Percentiles rank a stretch among this genome's conserved stretches.
Evolutionary conservation across 805 yeast species (phyloP).

Genomic region (Zygosaccharomyces siamensis): DNA sequence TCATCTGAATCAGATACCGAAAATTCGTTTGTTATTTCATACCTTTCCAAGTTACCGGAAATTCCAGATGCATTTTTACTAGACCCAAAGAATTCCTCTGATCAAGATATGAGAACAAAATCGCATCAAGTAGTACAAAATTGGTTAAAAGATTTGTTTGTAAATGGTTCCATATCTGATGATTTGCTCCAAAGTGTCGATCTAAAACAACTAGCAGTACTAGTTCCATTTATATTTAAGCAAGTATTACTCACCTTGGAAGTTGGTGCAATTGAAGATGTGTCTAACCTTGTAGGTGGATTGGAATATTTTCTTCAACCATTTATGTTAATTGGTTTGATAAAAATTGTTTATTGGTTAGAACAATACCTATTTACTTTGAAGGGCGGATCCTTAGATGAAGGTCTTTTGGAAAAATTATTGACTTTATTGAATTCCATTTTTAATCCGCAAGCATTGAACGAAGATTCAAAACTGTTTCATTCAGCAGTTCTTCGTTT

Average conservation of each 20-base stretch:
- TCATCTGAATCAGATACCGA: constrained; percentile 16
- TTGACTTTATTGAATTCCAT: constrained; percentile 39
- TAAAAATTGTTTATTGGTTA: constrained; percentile 51
- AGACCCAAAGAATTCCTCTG: constrained; percentile 26
- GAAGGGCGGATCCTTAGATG: constrained; percentile 21
- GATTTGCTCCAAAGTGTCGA: constrained; percentile 65
- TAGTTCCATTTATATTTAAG: constrained; percentile 70
- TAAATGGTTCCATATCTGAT: constrained; percentile 81
- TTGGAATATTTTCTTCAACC: constrained; percentile 83
- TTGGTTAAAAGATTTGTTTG: constrained; percentile 80
- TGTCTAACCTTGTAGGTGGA: constrained; percentile 64
- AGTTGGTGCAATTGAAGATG: constrained; percentile 46
- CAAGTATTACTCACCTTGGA: constrained; percentile 64
- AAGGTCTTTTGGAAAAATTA: constrained; percentile 33
- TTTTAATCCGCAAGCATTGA: constrained; percentile 39
- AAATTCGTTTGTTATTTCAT: constrained; percentile 33
- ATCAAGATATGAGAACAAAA: constrained; percentile 23
- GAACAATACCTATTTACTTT: constrained; percentile 39
- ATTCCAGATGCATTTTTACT: constrained; percentile 24
- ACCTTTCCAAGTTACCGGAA: constrained; percentile 24
- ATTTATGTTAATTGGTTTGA: constrained; percentile 55
- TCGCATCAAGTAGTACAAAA: constrained; percentile 44
- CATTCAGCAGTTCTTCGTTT: constrained; percentile 39
- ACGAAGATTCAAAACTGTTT: constrained; percentile 44
- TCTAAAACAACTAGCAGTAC: constrained; percentile 58